phyloP scores from a whole-genome alignment of 2,329 filamentous ascomycete genomes.

The Hortaea sp. region DNA sequence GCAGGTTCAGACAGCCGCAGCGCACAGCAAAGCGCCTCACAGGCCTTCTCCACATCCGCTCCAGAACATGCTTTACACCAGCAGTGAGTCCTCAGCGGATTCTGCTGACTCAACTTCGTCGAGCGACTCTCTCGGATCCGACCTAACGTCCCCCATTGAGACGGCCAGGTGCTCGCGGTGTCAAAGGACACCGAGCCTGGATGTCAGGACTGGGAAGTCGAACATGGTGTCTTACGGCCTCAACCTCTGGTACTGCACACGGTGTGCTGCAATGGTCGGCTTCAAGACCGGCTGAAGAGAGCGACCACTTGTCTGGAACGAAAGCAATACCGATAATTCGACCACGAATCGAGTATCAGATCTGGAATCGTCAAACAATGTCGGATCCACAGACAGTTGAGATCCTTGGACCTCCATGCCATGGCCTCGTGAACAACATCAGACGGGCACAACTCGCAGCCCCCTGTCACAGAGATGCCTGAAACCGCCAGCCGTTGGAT shows the following conservation, averaged over 20 bases:
- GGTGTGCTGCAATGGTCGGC: conserved; percentile 28
- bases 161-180: conserved; percentile 27
- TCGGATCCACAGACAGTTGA: too few species aligned
- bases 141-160: conserved; percentile 12
- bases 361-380: too few species aligned
- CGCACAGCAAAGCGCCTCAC: conserved; percentile 12
- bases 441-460: too few species aligned
- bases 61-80: conserved; percentile 23
- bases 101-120: conserved; percentile 12
- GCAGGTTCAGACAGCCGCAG: conserved; percentile 23
- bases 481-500: too few species aligned
- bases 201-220: conserved; percentile 22
- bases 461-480: too few species aligned
- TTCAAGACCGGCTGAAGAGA: conserved; percentile 18
- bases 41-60: conserved; percentile 23
- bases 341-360: too few species aligned
- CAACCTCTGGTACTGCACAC: conserved; percentile 28
- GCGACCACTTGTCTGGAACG: not conserved
- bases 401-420: too few species aligned
- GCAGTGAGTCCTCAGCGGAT: conserved; percentile 19
- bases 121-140: not conserved
- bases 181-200: conserved; percentile 24
- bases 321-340: not conserved
- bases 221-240: conserved; percentile 29
- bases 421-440: too few species aligned